These are phyloP conservation scores for Brassica napus DNA, from an alignment of 345 rosid genomes.

Conservation along the genomic window DNA sequence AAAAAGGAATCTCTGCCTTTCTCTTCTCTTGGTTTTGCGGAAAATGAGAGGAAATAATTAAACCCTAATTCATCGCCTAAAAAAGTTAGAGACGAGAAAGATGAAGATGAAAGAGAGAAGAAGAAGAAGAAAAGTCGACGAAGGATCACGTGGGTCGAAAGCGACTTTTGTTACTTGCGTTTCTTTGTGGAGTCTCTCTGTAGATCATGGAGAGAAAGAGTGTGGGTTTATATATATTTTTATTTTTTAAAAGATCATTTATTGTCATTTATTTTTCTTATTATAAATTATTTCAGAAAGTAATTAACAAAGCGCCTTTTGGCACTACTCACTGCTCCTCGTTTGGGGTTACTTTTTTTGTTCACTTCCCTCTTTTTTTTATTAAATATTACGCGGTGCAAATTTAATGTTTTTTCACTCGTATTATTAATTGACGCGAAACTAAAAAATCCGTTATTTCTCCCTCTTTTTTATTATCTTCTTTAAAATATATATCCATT, in stretches of 20 bases:
- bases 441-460: conserved; percentile 26
- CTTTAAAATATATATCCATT: not conserved
- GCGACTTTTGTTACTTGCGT: conserved; percentile 42
- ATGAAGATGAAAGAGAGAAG: conserved; percentile 12
- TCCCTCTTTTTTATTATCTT: not conserved
- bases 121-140: conserved; percentile 39
- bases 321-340: conserved; percentile 31
- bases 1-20: not conserved
- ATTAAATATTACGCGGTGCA: conserved; percentile 28
- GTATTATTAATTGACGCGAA: conserved; percentile 23
- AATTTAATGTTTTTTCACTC: conserved; percentile 24
- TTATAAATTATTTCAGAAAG: not conserved
- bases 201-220: conserved; percentile 25
- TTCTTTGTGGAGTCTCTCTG: conserved; percentile 41
- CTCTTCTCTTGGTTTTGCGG: not conserved
- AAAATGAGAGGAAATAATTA: conserved; percentile 5
- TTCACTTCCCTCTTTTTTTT: not conserved
- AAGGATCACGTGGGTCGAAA: conserved; percentile 40
- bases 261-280: not conserved
- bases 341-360: conserved; percentile 13
- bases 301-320: conserved; percentile 34
- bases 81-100: conserved; percentile 8
- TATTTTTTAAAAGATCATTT: conserved; percentile 12
- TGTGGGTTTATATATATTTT: conserved; percentile 1
- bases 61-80: conserved; percentile 37